Evolutionary conservation across 768 basidiomycete species (phyloP).

Genomic region (Myochromella boudieri): DNA sequence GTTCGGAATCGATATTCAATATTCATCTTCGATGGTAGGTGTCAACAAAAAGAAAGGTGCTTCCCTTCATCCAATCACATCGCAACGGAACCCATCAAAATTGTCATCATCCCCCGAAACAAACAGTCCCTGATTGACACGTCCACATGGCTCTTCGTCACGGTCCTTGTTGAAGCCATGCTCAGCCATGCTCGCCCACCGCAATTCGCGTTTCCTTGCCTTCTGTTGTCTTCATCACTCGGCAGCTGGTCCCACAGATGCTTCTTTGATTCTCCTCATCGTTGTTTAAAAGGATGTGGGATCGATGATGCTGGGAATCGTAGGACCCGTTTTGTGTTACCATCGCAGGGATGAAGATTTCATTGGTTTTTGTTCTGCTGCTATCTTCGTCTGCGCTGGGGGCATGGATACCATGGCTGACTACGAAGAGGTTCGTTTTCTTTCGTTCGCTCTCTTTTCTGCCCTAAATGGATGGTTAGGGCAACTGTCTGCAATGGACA

Average conservation of each 20-base stretch:
- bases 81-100: too few species aligned
- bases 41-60: too few species aligned
- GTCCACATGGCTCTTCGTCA: too few species aligned
- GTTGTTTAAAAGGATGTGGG: not conserved
- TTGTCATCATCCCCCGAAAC: too few species aligned
- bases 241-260: constrained; percentile 13
- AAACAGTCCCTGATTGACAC: too few species aligned
- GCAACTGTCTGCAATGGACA: constrained; percentile 13
- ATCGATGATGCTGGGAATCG: not conserved
- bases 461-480: not conserved
- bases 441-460: not conserved
- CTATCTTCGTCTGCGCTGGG: not conserved
- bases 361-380: not conserved
- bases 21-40: too few species aligned
- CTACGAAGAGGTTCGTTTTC: not conserved
- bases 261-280: not conserved
- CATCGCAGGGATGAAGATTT: not conserved
- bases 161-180: too few species aligned
- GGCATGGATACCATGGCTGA: not conserved
- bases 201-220: constrained; percentile 1
- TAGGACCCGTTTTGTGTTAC: not conserved
- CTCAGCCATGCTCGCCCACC: not conserved
- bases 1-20: too few species aligned
- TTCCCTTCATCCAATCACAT: too few species aligned
- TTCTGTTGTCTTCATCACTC: not conserved